Percentiles rank a stretch among this genome's conserved stretches.
These are phyloP conservation scores for Volvariella surrecta DNA, from an alignment of 1,284 basidiomycete species.

Conservation along the genomic window DNA sequence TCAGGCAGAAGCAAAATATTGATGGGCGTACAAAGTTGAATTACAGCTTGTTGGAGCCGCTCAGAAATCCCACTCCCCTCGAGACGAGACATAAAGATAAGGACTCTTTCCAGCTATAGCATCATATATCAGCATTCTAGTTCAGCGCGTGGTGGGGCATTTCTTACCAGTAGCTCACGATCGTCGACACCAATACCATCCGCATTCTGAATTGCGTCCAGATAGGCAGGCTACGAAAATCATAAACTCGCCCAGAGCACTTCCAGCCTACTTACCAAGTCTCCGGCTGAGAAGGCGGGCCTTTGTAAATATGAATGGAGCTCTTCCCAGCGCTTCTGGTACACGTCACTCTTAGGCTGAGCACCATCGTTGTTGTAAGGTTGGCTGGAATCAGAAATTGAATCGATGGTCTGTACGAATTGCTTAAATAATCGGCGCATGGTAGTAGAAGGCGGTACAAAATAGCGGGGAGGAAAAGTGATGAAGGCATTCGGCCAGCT, in stretches of 20 bases:
- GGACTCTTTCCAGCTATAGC: slow-evolving; percentile 42
- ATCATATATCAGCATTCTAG: neutral
- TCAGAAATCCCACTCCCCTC: slow-evolving; percentile 24
- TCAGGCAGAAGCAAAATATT: slow-evolving; percentile 9
- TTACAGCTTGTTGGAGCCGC: slow-evolving; percentile 35
- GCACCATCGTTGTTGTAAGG: slow-evolving; percentile 24
- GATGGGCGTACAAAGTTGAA: slow-evolving; percentile 36
- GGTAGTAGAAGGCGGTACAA: slow-evolving; percentile 7
- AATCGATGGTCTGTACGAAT: slow-evolving; percentile 17
- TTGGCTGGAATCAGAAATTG: slow-evolving; percentile 11
- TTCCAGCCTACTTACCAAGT: slow-evolving; percentile 21
- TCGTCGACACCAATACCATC: slow-evolving; percentile 44
- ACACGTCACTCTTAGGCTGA: slow-evolving; percentile 10
- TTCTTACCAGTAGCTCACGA: slow-evolving; percentile 41
- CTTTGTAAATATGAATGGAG: slow-evolving; percentile 15
- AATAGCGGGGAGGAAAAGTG: no score
- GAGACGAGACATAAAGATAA: slow-evolving; percentile 45
- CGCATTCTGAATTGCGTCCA: slow-evolving; percentile 39
- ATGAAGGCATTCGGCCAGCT: no score
- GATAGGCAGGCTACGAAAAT: slow-evolving; percentile 32
- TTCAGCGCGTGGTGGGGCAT: slow-evolving; percentile 5
- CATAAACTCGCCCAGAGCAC: no score
- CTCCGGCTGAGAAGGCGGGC: slow-evolving; percentile 16
- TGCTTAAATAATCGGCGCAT: neutral
- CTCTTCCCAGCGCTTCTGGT: slow-evolving; percentile 14